A percentile compares a stretch with the other conserved stretches of the same genome.
Conservation (phyloP, 2,329 filamentous ascomycete species). For the Tolypocladium endophyticum region DNA sequence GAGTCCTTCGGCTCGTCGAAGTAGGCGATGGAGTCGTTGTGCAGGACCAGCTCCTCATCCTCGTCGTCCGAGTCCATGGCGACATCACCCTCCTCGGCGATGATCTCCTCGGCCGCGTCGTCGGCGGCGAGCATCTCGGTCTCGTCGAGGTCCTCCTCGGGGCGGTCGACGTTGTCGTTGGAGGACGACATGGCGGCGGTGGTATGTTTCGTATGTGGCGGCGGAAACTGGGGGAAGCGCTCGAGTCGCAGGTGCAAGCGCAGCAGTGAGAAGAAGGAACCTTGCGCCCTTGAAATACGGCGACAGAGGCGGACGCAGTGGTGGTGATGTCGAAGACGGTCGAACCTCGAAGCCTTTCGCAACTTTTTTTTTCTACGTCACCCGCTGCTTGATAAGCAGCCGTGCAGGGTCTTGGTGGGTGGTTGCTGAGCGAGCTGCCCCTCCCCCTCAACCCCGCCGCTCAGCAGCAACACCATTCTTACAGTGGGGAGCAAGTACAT, state of each 20-base stretch:
- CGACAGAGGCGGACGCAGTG: not conserved
- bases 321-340: not conserved
- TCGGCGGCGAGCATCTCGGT: slow-evolving; percentile 56
- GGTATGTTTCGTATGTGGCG: not conserved
- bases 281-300: not conserved
- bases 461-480: no score
- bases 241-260: not conserved
- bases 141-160: slow-evolving; percentile 45
- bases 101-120: slow-evolving; percentile 68
- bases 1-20: slow-evolving; percentile 86
- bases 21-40: slow-evolving; percentile 89
- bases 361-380: slow-evolving; percentile 2
- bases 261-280: not conserved
- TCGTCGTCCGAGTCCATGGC: slow-evolving; percentile 73
- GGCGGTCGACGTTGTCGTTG: slow-evolving; percentile 41
- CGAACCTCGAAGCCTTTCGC: not conserved
- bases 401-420: not conserved
- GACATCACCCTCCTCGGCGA: slow-evolving; percentile 52
- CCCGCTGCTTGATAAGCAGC: not conserved
- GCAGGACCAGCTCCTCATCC: slow-evolving; percentile 63
- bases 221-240: not conserved
- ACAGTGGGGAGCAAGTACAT: no score
- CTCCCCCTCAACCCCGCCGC: not conserved
- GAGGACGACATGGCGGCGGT: slow-evolving; percentile 18
- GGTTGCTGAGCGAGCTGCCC: not conserved